phyloP scores from a whole-genome alignment of 352 stramenopile species.

The Aphanomyces astaci region DNA sequence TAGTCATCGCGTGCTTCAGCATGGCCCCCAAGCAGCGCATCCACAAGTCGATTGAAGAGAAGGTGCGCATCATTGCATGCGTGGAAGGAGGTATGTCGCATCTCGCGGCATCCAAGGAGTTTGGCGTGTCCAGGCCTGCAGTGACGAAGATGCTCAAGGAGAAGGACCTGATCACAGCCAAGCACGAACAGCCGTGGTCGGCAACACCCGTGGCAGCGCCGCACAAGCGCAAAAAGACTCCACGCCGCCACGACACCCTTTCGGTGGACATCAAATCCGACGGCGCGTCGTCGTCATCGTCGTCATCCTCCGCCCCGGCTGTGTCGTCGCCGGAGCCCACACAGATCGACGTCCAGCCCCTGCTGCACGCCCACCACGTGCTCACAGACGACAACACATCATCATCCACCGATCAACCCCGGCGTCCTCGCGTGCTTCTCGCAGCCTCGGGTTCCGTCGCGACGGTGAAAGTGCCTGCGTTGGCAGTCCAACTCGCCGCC shows the following conservation, averaged over 20 bases:
- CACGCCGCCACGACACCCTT: background rate
- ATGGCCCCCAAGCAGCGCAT: slow-evolving; percentile 33
- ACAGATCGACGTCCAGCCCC: background rate
- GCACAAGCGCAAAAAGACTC: background rate
- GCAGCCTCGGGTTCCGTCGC: slow-evolving; percentile 79
- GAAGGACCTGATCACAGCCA: slow-evolving; percentile 9
- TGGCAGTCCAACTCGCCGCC: slow-evolving; percentile 48
- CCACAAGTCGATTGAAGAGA: slow-evolving; percentile 75
- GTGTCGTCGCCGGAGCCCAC: no score
- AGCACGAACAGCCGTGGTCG: background rate
- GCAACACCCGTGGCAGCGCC: background rate
- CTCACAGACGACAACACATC: background rate
- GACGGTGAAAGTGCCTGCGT: slow-evolving; percentile 79
- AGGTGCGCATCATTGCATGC: slow-evolving; percentile 73
- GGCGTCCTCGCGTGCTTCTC: slow-evolving; percentile 54
- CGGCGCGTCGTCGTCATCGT: background rate
- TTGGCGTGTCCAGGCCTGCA: slow-evolving; percentile 66
- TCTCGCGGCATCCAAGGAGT: slow-evolving; percentile 64
- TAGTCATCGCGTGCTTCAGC: background rate
- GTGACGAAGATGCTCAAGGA: slow-evolving; percentile 86
- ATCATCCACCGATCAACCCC: background rate
- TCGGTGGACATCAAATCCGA: background rate
- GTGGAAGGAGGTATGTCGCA: slow-evolving; percentile 74
- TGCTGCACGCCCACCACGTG: background rate
- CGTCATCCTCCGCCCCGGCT: no score